A percentile compares a stretch with the other conserved stretches of the same genome.
phyloP scores from a whole-genome alignment of 2,329 filamentous ascomycete genomes.

The Fusarium guadeloupense region DNA sequence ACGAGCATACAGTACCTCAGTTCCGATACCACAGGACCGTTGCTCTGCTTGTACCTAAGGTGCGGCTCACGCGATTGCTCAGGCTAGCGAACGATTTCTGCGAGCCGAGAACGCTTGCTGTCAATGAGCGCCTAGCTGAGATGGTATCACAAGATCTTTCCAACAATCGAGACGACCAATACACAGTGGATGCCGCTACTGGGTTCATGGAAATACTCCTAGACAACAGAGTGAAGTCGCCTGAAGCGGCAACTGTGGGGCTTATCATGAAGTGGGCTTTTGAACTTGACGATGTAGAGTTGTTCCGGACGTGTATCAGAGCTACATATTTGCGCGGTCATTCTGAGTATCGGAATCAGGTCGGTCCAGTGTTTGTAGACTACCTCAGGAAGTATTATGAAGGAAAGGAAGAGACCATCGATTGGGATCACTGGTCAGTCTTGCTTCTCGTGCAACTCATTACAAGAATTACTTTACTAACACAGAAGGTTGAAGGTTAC shows the following conservation, averaged over 20 bases:
- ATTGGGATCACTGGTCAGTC: slow-evolving; percentile 15
- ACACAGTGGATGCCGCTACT: neutral
- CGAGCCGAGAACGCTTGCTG: fast-evolving
- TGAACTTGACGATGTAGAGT: neutral
- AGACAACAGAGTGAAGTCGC: neutral
- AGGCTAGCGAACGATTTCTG: too few relatives aligned
- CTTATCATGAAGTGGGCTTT: slow-evolving; percentile 17
- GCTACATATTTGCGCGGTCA: neutral
- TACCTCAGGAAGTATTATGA: neutral
- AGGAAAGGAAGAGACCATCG: neutral
- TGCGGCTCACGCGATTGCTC: neutral
- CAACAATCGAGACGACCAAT: neutral
- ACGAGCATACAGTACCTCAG: neutral
- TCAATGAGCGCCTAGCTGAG: neutral
- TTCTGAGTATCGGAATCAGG: neutral
- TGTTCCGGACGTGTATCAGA: neutral
- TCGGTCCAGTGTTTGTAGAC: neutral
- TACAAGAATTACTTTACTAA: neutral
- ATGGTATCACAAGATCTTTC: slow-evolving; percentile 14
- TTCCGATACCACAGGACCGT: slow-evolving; percentile 20
- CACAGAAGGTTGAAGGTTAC: neutral
- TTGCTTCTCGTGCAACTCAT: neutral
- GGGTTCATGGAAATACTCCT: neutral
- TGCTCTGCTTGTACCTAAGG: slow-evolving; percentile 3
- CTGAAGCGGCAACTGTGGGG: neutral